A percentile compares a stretch with the other conserved stretches of the same genome.
Evolutionary conservation across 1,284 basidiomycete genomes (phyloP).

Genomic region (Rhodotorula sp.): DNA sequence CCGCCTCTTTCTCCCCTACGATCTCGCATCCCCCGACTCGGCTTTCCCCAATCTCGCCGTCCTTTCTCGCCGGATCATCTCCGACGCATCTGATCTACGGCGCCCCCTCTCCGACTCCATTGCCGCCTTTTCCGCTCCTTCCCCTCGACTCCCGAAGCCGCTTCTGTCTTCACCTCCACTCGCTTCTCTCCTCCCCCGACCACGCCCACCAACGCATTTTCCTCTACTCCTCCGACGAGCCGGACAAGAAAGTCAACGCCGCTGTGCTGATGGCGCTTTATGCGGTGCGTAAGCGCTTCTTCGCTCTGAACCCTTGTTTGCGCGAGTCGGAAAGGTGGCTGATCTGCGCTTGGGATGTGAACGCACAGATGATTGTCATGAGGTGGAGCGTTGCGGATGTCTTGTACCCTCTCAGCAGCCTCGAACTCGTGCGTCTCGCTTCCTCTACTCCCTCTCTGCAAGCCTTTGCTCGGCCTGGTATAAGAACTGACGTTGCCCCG

Average conservation of each 20-base stretch:
- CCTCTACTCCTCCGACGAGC: constrained; percentile 81
- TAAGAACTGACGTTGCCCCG: neutral
- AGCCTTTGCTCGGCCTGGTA: too few relatives aligned
- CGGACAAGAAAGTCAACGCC: constrained; percentile 86
- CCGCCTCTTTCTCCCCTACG: too few relatives aligned
- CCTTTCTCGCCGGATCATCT: neutral
- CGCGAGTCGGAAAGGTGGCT: too few relatives aligned
- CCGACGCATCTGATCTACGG: neutral
- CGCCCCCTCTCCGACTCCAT: neutral
- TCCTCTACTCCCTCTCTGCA: neutral
- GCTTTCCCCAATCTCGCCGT: neutral
- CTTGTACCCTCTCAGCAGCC: constrained; percentile 82
- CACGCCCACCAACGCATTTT: constrained; percentile 59
- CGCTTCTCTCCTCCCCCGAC: constrained; percentile 61
- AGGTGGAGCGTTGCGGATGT: constrained; percentile 91
- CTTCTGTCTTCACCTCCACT: constrained; percentile 88
- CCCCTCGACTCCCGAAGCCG: constrained; percentile 46
- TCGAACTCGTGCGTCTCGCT: constrained; percentile 40
- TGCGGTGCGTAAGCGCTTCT: constrained; percentile 58
- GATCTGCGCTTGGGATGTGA: neutral
- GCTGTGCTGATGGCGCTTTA: constrained; percentile 89
- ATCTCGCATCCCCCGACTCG: neutral
- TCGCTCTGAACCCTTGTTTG: too few relatives aligned
- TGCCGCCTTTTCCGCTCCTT: neutral
- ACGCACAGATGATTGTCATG: constrained; percentile 81